phyloP scores from a whole-genome alignment of 73 alveolate species.

The Uronychia setigera region DNA sequence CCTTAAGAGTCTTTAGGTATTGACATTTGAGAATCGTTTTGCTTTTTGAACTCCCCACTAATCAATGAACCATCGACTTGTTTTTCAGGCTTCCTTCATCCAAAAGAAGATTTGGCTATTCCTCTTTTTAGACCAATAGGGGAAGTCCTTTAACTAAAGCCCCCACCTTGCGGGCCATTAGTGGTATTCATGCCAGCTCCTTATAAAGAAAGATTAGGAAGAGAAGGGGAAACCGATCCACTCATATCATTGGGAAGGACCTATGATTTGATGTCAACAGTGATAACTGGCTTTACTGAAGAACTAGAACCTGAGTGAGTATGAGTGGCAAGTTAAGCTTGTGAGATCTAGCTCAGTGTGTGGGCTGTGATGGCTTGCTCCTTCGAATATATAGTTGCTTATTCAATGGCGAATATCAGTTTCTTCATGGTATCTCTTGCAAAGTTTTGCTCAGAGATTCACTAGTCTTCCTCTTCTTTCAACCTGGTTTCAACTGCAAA shows the following conservation, averaged over 20 bases:
- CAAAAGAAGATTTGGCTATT: constrained; percentile 21
- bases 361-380: background rate
- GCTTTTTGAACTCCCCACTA: background rate
- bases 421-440: constrained; percentile 40
- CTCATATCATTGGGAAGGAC: background rate
- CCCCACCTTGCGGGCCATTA: background rate
- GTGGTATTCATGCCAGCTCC: background rate
- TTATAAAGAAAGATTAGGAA: constrained; percentile 9
- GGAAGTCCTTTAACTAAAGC: background rate
- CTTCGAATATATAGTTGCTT: background rate
- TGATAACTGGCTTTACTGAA: background rate
- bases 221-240: constrained; percentile 14
- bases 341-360: background rate
- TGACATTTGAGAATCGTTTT: constrained; percentile 1
- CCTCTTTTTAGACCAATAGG: constrained; percentile 1
- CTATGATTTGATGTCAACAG: background rate
- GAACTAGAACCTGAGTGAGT: constrained; percentile 15
- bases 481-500: constrained; percentile 47
- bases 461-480: constrained; percentile 39
- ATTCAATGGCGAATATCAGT: constrained; percentile 39
- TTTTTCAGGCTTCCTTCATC: constrained; percentile 18
- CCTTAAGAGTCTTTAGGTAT: background rate
- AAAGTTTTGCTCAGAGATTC: constrained; percentile 27
- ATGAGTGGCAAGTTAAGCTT: constrained; percentile 1
- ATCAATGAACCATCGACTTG: background rate